phyloP scores from a whole-genome alignment of 768 basidiomycete genomes.

The Auricularia heimuer region DNA sequence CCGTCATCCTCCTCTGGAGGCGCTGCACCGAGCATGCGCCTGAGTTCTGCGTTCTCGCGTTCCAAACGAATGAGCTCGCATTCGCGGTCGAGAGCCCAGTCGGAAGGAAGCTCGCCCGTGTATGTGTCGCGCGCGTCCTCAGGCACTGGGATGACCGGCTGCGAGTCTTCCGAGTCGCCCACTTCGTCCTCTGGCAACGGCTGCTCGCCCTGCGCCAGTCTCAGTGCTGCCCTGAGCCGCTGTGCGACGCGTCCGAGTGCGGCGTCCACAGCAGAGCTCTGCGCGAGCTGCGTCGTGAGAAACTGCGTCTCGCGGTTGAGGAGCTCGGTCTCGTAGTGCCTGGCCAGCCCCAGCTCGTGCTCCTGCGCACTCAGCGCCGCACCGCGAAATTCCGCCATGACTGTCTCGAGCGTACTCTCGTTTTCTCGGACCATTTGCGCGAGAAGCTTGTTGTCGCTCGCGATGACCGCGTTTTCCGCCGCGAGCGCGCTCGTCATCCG shows the following conservation, averaged over 20 bases:
- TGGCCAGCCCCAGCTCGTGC: constrained; percentile 78
- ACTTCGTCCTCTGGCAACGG: background rate
- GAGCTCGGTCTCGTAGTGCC: constrained; percentile 85
- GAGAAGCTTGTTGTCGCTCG: constrained; percentile 94
- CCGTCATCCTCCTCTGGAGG: constrained; percentile 1
- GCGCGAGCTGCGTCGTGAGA: constrained; percentile 44
- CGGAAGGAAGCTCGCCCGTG: constrained; percentile 18
- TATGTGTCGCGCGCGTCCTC: background rate
- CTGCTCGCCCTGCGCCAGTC: constrained; percentile 55
- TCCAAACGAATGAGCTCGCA: constrained; percentile 81
- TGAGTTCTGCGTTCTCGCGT: constrained; percentile 76
- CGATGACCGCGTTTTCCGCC: constrained; percentile 73
- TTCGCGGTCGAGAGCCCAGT: constrained; percentile 81
- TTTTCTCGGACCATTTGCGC: constrained; percentile 88
- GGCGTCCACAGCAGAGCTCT: constrained; percentile 56
- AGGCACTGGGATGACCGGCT: background rate
- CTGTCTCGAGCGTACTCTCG: constrained; percentile 87
- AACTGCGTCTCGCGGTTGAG: constrained; percentile 63
- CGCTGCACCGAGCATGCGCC: constrained; percentile 47
- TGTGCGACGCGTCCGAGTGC: constrained; percentile 63
- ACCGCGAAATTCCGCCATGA: constrained; percentile 87
- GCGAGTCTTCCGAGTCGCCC: background rate
- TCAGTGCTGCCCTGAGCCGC: constrained; percentile 58
- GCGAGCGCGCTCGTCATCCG: constrained; percentile 73
- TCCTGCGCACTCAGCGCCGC: constrained; percentile 90